Base-by-base conservation (phyloP, 2,329 filamentous ascomycete genomes). In the Fusarium sp. region DNA sequence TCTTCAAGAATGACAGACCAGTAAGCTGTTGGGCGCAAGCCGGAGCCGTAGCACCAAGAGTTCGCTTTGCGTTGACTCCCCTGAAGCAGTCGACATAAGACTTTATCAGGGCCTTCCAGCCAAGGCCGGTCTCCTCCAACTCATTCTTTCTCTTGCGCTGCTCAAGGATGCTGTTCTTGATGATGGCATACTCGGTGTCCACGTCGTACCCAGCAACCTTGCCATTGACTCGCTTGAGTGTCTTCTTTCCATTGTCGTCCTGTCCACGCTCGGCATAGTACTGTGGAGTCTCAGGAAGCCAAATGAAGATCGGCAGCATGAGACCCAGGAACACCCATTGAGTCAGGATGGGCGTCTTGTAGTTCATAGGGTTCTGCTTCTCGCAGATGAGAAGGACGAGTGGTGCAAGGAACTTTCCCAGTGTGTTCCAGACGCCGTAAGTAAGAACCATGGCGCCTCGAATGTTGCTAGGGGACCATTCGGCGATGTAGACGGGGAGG, bases 261-360 rank as follows among this genome's bases (percentile, higher is more conserved):
- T 57, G 39, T 27, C 50, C 67, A 6, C 64, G 37, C 20, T 67
- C 67, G 4, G 67, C 70, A 18, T 67, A 72, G 43, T 70, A 72
- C 14, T 59, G 52, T 2, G 70, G 66, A n/a, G 70, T 66, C 18
- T 72, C 70, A 1, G 70, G 70, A 0, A 72, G 54, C 67, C 67
- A 72, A n/a, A 72, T 27, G n/a, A 70, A 72, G 14, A 72, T 67
- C 1, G 70, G 70, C 13, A 72, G 25, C 67, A 72, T 72, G 37
- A 72, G 39, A 10, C 62, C 70, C 9, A 72, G 39, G 45, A 72
- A 70, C 1, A 56, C 70, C 66, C 66, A 72, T 30, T 72, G 70
- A 3, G 59, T 72, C 16, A 72, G 3, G 16, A 72, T 72, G 32
- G 67, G 67, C 10, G 32, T 25, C 37, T 63, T 66, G 58, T 58